phyloP scores from a whole-genome alignment of 2,329 filamentous ascomycete species.

The Curvularia lunata region DNA sequence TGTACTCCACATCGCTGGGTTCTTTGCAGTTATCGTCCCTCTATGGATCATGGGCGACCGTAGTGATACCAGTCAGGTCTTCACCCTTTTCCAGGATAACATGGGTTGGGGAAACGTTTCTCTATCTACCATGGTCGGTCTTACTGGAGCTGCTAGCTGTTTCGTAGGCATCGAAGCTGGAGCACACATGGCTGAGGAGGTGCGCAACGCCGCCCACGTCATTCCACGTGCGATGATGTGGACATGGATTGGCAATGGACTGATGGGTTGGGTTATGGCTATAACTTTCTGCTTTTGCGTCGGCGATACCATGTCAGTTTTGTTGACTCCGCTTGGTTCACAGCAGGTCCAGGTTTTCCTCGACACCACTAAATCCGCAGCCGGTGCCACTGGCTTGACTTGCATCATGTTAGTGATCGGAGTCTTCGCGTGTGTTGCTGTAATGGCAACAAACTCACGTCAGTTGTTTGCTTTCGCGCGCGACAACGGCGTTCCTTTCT shows the following conservation, averaged over 20 bases:
- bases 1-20: background rate
- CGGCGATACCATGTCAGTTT: background rate
- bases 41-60: background rate
- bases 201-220: background rate
- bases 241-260: background rate
- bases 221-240: background rate
- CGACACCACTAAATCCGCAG: background rate
- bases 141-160: background rate
- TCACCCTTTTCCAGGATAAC: background rate
- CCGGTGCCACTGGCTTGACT: background rate
- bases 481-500: background rate
- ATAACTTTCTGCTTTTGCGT: background rate
- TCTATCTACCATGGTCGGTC: background rate
- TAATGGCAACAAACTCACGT: background rate
- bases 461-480: background rate
- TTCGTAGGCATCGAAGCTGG: background rate
- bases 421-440: background rate
- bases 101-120: background rate
- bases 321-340: background rate
- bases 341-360: background rate
- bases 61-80: background rate
- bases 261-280: background rate
- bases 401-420: background rate
- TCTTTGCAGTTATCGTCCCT: background rate
- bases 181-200: background rate